A percentile compares a stretch with the other conserved stretches of the same genome.
These are phyloP conservation scores for Sphagnum magellanicum DNA, from an alignment of 228 moss, liverwort and hornwort species.

Conservation along the genomic window DNA sequence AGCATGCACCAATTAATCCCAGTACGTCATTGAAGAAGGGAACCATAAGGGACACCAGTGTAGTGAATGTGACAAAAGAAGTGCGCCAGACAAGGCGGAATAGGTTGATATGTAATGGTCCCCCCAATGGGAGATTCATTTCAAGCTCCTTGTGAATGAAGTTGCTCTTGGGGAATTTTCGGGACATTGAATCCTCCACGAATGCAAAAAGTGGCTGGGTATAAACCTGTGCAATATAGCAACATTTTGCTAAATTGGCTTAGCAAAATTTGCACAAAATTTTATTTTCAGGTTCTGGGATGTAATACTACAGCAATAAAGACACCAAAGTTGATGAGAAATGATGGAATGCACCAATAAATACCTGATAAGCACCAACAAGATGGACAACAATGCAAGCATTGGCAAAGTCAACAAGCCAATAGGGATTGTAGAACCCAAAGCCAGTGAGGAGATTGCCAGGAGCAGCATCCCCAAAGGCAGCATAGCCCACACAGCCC, in stretches of 20 bases:
- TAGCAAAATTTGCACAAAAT: neutral
- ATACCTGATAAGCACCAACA: conserved; percentile 84
- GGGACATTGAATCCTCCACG: conserved; percentile 33
- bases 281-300: neutral
- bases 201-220: conserved; percentile 67
- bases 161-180: conserved; percentile 43
- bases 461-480: conserved; percentile 63
- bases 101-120: conserved; percentile 45
- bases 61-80: conserved; percentile 30
- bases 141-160: conserved; percentile 40
- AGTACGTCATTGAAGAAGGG: conserved; percentile 51
- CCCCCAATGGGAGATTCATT: conserved; percentile 26
- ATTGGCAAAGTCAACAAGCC: conserved; percentile 77
- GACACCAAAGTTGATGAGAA: neutral
- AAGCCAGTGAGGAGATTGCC: conserved; percentile 74
- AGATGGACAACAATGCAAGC: conserved; percentile 65
- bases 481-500: conserved; percentile 65
- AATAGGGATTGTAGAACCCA: conserved; percentile 75
- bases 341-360: neutral
- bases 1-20: conserved; percentile 45
- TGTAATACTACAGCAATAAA: neutral
- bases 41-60: conserved; percentile 36
- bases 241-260: neutral
- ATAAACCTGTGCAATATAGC: conserved; percentile 39
- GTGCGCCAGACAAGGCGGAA: conserved; percentile 65